Base-by-base conservation (phyloP, 345 rosid species). In the Boechera divaricarpa region DNA sequence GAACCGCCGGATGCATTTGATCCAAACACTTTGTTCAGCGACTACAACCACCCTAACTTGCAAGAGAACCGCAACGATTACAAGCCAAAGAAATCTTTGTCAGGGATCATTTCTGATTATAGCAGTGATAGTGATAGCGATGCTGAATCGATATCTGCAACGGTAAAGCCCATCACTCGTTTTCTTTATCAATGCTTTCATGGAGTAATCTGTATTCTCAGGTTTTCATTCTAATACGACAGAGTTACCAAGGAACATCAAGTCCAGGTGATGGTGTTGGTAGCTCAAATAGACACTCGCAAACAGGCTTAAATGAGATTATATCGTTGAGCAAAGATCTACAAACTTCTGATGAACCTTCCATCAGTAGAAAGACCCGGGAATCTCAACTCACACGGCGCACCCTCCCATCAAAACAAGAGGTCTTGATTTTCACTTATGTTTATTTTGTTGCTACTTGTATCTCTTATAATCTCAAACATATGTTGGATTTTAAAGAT, bases 121-220 rank as follows among this genome's bases (percentile, higher is more conserved):
- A 29, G 31, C 31, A 1, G 64, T 33, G 75, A 53, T 28, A 47
- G 54, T 61, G 39, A 31, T 11, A 47, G 62, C 1, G 68, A 77
- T 57, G 68, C 62, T 58, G 63, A 71, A 72, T 65, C 71, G 0
- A 63, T 63, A n/a, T 70, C 56, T 29, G 77, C 29, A 48, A 29
- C 21, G 72, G 56, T 39, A 39, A 39, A 39, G 44, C 13, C 1
- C 60, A 55, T 58, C 38, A 58, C 18, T 58, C 6, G 1, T 58
- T n/a, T 33, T 33, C 3, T n/a, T 58, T 58, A 35, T 13, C 41
- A 29, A 5, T 32, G 13, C 63, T 58, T 58, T 35, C 45, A n/a
- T 59, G 45, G 45, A 33, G 28, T 38, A 21, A 11, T 61, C 18
- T 47, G 6, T 32, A 33, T 21, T 48, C 42, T 18, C 15, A 45